phyloP scores from a whole-genome alignment of 805 yeast genomes.

The Nakazawaea ernobii region DNA sequence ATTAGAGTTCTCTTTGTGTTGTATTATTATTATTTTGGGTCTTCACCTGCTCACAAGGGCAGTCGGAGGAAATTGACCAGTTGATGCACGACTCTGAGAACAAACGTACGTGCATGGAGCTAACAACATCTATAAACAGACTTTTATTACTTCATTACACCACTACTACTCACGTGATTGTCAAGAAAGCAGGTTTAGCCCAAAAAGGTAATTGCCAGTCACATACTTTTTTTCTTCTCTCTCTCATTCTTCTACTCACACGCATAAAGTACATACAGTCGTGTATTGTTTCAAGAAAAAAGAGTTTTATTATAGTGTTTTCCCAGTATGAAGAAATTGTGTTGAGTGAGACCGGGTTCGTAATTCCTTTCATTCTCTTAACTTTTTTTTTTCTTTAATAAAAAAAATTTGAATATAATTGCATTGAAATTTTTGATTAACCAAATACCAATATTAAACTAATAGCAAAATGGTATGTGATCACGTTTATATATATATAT shows the following conservation, averaged over 20 bases:
- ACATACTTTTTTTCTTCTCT: not conserved
- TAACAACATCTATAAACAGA: no score
- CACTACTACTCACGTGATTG: not conserved
- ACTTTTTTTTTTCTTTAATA: not conserved
- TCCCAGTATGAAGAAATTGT: not conserved
- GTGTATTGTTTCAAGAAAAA: no score
- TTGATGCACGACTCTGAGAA: no score
- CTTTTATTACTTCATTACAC: not conserved
- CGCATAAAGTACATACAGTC: no score
- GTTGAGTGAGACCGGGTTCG: not conserved
- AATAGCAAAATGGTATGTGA: slow-evolving; percentile 14
- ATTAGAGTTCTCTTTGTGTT: no score
- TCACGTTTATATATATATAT: not conserved
- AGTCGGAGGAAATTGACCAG: no score
- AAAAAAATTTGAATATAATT: slow-evolving; percentile 2
- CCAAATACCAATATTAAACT: slow-evolving; percentile 2
- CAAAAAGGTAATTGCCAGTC: not conserved
- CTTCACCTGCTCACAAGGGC: no score
- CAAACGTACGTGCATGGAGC: no score
- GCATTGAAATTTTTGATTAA: slow-evolving; percentile 2
- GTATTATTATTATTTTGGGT: no score
- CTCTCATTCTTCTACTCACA: not conserved
- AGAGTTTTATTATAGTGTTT: not conserved
- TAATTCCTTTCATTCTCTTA: no score
- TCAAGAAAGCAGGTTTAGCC: not conserved